Base-by-base conservation (phyloP, 306 rosid genomes). In the Pachyrhizus erosus region DNA sequence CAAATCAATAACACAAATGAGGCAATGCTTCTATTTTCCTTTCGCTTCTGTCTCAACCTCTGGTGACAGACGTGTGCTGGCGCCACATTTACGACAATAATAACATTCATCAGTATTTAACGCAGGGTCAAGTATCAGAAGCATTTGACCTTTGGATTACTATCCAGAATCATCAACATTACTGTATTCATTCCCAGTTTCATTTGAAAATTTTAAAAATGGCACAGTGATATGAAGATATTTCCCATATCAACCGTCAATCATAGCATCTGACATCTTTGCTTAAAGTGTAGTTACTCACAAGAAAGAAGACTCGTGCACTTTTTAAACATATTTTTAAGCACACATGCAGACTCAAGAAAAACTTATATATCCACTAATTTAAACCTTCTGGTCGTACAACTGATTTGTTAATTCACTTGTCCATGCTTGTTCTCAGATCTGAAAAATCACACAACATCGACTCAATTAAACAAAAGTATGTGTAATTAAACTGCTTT, bases 371-470 rank as follows among this genome's bases (percentile, higher is more conserved):
- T 76, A 69, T 45, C 45, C 40, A 78, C 73, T 18, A 51, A 77
- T 81, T 75, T 86, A 66, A 75, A 96, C 99, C 99, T 92, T 96
- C 43, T 93, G 92, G 80, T 69, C 83, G 71, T 86, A 88, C 83
- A 96, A 76, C 75, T 89, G 97, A 85, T 79, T 89, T 70, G 91
- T 87, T 66, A 96, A 62, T 61, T 87, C 88, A 40, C n/a, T 77
- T 87, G 94, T 78, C 99, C 98, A 74, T 91, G 92, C 91, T 89
- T 96, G 75, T 76, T 88, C 72, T 96, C 99, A 86, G 93, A 93
- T 82, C 99, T 96, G 94, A 76, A 86, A 88, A 66, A 64, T 81
- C 37, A 49, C 81, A 79, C 40, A 77, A 66, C 34, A 49, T 78
- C 1, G n/a, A n/a, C n/a, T 82, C 77, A 70, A 60, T 75, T 77